These are phyloP conservation scores for Amorphotheca resinae DNA, from an alignment of 495 filamentous ascomycete genomes.

Conservation along the genomic window DNA sequence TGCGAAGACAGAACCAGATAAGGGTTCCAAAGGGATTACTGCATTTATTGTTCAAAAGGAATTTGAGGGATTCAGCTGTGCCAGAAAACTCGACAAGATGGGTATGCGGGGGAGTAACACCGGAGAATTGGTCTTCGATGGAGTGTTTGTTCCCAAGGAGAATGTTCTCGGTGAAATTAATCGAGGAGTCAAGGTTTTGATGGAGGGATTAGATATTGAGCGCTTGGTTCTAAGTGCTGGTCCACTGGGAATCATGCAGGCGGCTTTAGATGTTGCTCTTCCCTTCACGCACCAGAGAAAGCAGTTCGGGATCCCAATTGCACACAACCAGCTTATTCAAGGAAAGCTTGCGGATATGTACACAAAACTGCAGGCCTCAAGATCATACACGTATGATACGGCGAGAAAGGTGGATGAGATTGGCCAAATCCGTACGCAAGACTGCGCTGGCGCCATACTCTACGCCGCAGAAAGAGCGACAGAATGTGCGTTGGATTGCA, in stretches of 20 bases:
- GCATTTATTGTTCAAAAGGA: conserved; percentile 78
- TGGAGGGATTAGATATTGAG: conserved; percentile 94
- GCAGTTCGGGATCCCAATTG: conserved; percentile 82
- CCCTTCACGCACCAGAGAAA: conserved; percentile 83
- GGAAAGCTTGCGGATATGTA: conserved; percentile 96
- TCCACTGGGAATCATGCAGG: conserved; percentile 87
- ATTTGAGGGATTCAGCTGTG: conserved; percentile 67
- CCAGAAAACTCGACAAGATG: conserved; percentile 92
- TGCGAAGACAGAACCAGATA: conserved; percentile 78
- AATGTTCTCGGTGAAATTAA: conserved; percentile 74
- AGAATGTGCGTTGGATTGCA: conserved; percentile 77
- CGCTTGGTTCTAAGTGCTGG: conserved; percentile 86
- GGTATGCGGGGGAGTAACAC: conserved; percentile 97
- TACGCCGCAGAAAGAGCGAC: conserved; percentile 92
- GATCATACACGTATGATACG: conserved; percentile 67
- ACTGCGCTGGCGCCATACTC: conserved; percentile 89
- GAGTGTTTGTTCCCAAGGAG: conserved; percentile 76
- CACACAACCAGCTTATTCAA: conserved; percentile 87
- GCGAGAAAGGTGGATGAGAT: conserved; percentile 64
- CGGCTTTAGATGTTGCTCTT: conserved; percentile 71
- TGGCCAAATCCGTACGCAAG: conserved; percentile 64
- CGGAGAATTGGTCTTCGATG: conserved; percentile 84
- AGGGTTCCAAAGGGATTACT: conserved; percentile 82
- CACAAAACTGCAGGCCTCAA: conserved; percentile 72
- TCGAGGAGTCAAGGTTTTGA: conserved; percentile 77